Conservation (phyloP, 1,284 basidiomycete genomes). For the Cryptococcus hybrid region DNA sequence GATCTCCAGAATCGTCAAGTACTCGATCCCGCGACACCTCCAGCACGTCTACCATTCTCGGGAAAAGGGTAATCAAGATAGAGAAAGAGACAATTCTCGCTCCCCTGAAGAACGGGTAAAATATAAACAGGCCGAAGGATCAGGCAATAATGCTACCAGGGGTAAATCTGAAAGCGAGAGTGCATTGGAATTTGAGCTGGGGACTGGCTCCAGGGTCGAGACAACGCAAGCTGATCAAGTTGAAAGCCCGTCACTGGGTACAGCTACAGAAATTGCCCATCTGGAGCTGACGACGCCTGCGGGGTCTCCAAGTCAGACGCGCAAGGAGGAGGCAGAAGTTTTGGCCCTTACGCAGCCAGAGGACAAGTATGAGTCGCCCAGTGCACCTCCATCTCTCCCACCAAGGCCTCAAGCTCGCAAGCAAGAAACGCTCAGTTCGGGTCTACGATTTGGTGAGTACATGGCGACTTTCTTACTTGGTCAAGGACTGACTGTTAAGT, state of each 20-base stretch:
- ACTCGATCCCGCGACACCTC: neutral
- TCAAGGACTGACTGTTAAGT: conserved; percentile 1
- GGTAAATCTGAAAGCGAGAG: neutral
- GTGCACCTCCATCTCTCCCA: conserved; percentile 56
- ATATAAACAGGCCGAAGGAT: neutral
- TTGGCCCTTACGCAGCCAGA: neutral
- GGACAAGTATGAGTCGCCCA: conserved; percentile 3
- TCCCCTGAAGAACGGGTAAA: conserved; percentile 2
- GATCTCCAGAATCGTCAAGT: neutral
- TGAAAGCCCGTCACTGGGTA: conserved; percentile 12
- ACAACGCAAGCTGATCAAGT: neutral
- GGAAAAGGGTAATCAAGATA: neutral
- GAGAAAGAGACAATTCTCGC: conserved; percentile 1
- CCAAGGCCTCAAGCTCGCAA: conserved; percentile 51
- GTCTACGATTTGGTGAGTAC: conserved; percentile 81
- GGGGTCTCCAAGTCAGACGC: too few species aligned
- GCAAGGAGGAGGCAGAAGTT: too few species aligned
- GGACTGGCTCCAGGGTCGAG: neutral
- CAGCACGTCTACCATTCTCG: neutral
- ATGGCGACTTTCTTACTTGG: conserved; percentile 4
- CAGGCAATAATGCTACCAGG: neutral
- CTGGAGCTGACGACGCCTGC: conserved; percentile 20
- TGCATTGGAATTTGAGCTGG: conserved; percentile 5
- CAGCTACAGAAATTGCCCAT: conserved; percentile 16
- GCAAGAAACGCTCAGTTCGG: conserved; percentile 56